A percentile compares a stretch with the other conserved stretches of the same genome.
Conservation (phyloP, 1,284 basidiomycete species). For the Neonothopanus nambi region DNA sequence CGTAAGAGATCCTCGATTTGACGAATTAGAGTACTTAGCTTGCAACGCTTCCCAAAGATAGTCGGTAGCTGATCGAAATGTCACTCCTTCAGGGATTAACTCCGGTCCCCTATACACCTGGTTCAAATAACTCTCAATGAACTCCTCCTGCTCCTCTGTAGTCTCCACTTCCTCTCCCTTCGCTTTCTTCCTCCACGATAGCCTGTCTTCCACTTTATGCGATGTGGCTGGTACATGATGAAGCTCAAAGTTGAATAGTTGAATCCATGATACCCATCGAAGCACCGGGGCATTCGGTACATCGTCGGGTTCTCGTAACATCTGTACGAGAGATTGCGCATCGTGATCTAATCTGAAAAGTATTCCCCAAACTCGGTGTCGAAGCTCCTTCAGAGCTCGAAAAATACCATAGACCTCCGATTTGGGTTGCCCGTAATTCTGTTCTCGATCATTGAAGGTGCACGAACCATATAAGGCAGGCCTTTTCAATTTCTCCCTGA, state of each 20-base stretch:
- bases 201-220: conserved; percentile 29
- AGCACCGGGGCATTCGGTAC: conserved; percentile 35
- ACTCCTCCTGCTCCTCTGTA: conserved; percentile 21
- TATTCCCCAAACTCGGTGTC: conserved; percentile 31
- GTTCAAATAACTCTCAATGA: conserved; percentile 15
- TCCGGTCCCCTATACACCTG: neutral
- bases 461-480: conserved; percentile 33
- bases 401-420: conserved; percentile 37
- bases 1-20: neutral
- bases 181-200: conserved; percentile 23
- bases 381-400: conserved; percentile 31
- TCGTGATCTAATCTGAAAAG: conserved; percentile 36
- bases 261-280: conserved; percentile 33
- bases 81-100: neutral
- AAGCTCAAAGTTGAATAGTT: conserved; percentile 32
- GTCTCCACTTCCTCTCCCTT: conserved; percentile 19
- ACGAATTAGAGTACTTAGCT: neutral
- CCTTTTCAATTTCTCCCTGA: conserved; percentile 18
- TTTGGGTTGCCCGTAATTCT: conserved; percentile 38
- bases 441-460: conserved; percentile 32
- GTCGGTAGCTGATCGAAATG: neutral
- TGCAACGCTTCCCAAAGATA: neutral
- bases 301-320: conserved; percentile 34
- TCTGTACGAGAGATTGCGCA: conserved; percentile 34
- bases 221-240: conserved; percentile 30